Percentiles rank a stretch among this genome's conserved stretches.
Evolutionary conservation across 805 yeast genomes (phyloP).

Genomic region (Wickerhamiella nectarea): DNA sequence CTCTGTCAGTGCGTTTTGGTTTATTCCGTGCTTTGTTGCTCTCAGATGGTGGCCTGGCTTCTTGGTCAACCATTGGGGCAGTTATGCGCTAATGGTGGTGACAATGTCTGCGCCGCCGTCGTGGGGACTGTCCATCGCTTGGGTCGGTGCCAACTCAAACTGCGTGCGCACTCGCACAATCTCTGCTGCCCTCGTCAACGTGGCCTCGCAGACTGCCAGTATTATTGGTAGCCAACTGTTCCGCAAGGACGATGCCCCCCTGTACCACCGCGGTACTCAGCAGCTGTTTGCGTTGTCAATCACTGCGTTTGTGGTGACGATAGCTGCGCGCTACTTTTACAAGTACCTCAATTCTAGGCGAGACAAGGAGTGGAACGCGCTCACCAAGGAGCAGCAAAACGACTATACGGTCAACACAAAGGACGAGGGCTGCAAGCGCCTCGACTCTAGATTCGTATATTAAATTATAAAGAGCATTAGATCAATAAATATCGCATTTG

Average conservation of each 20-base stretch:
- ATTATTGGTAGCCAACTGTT: slow-evolving; percentile 46
- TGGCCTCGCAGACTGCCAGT: slow-evolving; percentile 45
- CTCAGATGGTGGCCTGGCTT: slow-evolving; percentile 21
- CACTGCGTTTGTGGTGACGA: slow-evolving; percentile 14
- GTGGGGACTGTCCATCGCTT: slow-evolving; percentile 21
- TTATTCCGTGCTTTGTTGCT: slow-evolving; percentile 14
- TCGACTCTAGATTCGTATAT: slow-evolving; percentile 35
- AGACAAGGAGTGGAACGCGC: slow-evolving; percentile 36
- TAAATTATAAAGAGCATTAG: neutral
- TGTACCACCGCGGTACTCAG: slow-evolving; percentile 44
- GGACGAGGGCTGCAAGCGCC: slow-evolving; percentile 44
- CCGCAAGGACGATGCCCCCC: slow-evolving; percentile 42
- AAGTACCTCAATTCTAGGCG: slow-evolving; percentile 24
- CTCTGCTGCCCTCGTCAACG: slow-evolving; percentile 51
- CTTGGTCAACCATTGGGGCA: slow-evolving; percentile 20
- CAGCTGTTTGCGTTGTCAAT: slow-evolving; percentile 19
- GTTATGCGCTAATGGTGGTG: slow-evolving; percentile 21
- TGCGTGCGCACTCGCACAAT: slow-evolving; percentile 50
- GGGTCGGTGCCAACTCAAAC: slow-evolving; percentile 52
- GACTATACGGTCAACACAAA: slow-evolving; percentile 34
- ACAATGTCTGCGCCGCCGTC: slow-evolving; percentile 22
- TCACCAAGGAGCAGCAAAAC: slow-evolving; percentile 38
- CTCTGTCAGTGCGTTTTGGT: slow-evolving; percentile 15
- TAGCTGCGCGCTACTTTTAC: slow-evolving; percentile 26
- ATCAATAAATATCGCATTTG: neutral